Conservation (phyloP, 2,329 filamentous ascomycete genomes). For the Fusarium setosum region DNA sequence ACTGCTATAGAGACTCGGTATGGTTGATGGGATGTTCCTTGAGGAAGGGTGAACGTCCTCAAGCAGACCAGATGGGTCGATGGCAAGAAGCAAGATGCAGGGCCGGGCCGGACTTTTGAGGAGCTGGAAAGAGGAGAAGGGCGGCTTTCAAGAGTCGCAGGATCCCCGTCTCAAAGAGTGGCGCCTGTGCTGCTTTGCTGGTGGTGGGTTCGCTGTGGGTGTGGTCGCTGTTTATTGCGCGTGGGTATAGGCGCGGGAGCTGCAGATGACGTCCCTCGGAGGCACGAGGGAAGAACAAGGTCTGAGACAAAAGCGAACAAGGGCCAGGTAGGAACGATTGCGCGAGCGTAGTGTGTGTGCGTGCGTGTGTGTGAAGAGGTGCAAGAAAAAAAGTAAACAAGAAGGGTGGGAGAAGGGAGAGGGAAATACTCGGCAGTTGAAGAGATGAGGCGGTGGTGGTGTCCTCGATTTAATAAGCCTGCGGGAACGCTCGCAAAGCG, state of each 20-base stretch:
- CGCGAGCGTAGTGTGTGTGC: background rate
- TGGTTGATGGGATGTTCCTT: constrained; percentile 22
- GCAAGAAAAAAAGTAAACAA: constrained; percentile 13
- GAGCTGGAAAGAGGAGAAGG: constrained; percentile 36
- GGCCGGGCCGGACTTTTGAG: constrained; percentile 43
- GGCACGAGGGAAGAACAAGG: constrained; percentile 33
- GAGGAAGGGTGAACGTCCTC: constrained; percentile 16
- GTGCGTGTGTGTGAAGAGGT: constrained; percentile 8
- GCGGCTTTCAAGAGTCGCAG: constrained; percentile 36
- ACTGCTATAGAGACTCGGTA: constrained; percentile 30
- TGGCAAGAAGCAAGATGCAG: constrained; percentile 31
- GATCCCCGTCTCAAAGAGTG: constrained; percentile 38
- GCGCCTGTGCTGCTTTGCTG: constrained; percentile 31
- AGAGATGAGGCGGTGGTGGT: constrained; percentile 1
- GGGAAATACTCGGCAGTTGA: constrained; percentile 12
- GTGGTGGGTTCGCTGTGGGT: constrained; percentile 33
- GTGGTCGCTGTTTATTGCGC: constrained; percentile 32
- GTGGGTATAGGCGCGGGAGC: constrained; percentile 21
- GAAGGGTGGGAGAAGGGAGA: constrained; percentile 14
- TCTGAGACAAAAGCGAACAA: constrained; percentile 30
- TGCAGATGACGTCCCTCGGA: constrained; percentile 44
- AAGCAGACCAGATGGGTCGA: constrained; percentile 32
- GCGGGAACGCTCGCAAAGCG: constrained; percentile 12
- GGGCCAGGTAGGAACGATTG: constrained; percentile 15
- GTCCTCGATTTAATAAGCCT: constrained; percentile 33